Evolutionary conservation across 1,139 yeast genomes (phyloP), one percentile per base, ranked within the genome.

Genomic region (Suhomyces ambrosiae): DNA sequence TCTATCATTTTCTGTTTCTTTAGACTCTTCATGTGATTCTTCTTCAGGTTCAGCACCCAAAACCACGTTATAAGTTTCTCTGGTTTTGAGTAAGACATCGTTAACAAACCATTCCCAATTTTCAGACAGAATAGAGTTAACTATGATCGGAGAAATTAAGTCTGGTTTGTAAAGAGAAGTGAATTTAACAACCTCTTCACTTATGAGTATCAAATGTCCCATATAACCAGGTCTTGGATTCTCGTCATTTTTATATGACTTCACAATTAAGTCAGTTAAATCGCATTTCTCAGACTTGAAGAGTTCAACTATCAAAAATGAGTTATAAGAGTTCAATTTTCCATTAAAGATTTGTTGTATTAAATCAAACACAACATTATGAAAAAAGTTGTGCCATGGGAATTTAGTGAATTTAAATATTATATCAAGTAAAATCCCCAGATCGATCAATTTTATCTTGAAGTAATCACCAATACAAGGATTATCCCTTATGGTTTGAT

Each of bases 341-440:
- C 76, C 78, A 50, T 71, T 71, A 48, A 72, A 71, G 6, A 71
- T 68, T 44, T 71, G 77, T 46, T 72, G 78, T 15, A 71, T 60
- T 41, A 72, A 37, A 48, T 72, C 78, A 56, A 72, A 72, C 5
- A 72, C 76, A 15, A 72, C 77, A 47, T 72, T 72, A 47, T 72
- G 78, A 53, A 71, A 72, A 49, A 72, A 71, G 39, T 72, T 72
- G 41, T 71, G 73, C 76, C 76, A 72, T 4, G 75, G 71, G 45
- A 53, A 70, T 33, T 56, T 49, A 3, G 72, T 66, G 47, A 72
- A 68, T 44, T 63, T 68, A 15, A 56, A 47, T 11, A 71, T 58
- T 16, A 71, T 65, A 32, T 60, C 56, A 21, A 49, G 38, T 37
- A 72, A 55, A 27, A 71, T 61, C 4, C 56, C 57, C 65, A 69